Percentiles rank a stretch among this genome's conserved stretches.
Conservation (phyloP, 768 basidiomycete species). For the Dacryopinax spathularia region DNA sequence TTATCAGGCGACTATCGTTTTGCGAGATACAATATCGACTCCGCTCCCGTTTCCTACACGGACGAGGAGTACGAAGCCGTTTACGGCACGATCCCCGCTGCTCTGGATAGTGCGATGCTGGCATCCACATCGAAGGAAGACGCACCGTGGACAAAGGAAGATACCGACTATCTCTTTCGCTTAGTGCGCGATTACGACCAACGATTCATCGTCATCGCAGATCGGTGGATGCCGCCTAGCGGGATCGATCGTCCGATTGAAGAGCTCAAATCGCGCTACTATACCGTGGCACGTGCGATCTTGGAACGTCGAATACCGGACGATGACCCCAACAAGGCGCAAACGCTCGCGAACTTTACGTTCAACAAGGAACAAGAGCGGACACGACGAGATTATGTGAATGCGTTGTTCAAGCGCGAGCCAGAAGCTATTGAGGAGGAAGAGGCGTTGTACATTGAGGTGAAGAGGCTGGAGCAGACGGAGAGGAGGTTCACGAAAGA, state of each 20-base stretch:
- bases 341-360: slow-evolving; percentile 52
- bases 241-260: slow-evolving; percentile 20
- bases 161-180: slow-evolving; percentile 83
- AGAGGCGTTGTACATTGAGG: slow-evolving; percentile 83
- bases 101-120: neutral
- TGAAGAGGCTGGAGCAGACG: slow-evolving; percentile 88
- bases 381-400: slow-evolving; percentile 75
- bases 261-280: slow-evolving; percentile 93
- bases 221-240: slow-evolving; percentile 47
- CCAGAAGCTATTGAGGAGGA: slow-evolving; percentile 85
- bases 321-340: slow-evolving; percentile 56
- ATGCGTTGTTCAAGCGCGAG: slow-evolving; percentile 76
- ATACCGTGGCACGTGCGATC: slow-evolving; percentile 75
- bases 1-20: slow-evolving; percentile 42
- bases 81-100: neutral
- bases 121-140: slow-evolving; percentile 31
- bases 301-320: slow-evolving; percentile 73
- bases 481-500: slow-evolving; percentile 80
- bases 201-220: slow-evolving; percentile 78
- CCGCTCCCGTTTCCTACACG: slow-evolving; percentile 48
- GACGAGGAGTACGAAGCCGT: slow-evolving; percentile 62
- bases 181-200: slow-evolving; percentile 70
- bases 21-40: slow-evolving; percentile 59
- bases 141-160: slow-evolving; percentile 76
- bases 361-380: slow-evolving; percentile 91